A percentile compares a stretch with the other conserved stretches of the same genome.
Conservation (phyloP, 768 basidiomycete genomes). For the Paxillus involutus region DNA sequence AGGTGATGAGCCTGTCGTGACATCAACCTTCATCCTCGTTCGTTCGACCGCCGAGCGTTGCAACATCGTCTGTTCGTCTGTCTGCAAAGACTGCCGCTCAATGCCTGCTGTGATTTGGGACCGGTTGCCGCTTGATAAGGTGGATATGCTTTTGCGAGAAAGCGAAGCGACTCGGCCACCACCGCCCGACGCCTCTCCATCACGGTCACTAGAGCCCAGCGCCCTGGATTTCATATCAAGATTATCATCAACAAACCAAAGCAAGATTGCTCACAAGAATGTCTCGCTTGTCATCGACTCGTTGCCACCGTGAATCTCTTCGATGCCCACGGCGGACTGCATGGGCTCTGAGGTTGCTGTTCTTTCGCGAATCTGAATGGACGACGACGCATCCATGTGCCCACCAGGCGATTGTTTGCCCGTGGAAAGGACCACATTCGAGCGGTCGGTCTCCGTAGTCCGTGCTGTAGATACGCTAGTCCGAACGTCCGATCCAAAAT, state of each 20-base stretch:
- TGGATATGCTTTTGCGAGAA: neutral
- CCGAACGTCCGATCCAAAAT: too few relatives aligned
- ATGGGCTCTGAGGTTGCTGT: neutral
- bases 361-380: neutral
- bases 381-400: neutral
- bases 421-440: too few relatives aligned
- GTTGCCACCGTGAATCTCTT: neutral
- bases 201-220: neutral
- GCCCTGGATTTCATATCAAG: neutral
- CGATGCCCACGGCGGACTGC: neutral
- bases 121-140: too few relatives aligned
- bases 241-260: neutral
- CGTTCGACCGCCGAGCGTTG: neutral
- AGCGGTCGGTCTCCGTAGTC: neutral
- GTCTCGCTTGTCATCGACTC: neutral
- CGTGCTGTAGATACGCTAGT: too few relatives aligned
- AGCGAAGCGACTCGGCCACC: neutral
- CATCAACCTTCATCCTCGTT: neutral
- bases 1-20: neutral
- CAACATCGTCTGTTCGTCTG: neutral
- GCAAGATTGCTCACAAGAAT: constrained; percentile 2
- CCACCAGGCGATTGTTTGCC: too few relatives aligned
- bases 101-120: neutral
- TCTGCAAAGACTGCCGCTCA: neutral
- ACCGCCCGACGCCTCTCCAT: neutral